Percentiles rank a stretch among this genome's conserved stretches.
These are phyloP conservation scores for Fistulinella staudtii DNA, from an alignment of 1,284 basidiomycete genomes.

Conservation along the genomic window DNA sequence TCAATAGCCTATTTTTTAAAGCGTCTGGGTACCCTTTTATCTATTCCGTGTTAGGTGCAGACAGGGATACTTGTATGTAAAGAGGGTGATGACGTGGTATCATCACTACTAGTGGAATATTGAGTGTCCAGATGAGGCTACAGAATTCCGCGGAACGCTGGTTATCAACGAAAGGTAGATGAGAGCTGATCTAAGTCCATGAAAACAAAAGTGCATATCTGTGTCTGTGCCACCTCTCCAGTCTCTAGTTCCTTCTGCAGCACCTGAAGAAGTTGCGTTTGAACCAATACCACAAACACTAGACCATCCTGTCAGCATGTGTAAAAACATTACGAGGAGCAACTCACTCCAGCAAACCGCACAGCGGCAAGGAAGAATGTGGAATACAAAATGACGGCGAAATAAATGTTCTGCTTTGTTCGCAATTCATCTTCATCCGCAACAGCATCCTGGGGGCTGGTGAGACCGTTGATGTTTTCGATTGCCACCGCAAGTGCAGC, in stretches of 20 bases:
- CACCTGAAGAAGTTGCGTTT: conserved; percentile 79
- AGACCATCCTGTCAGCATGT: conserved; percentile 14
- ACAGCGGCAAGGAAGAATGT: conserved; percentile 82
- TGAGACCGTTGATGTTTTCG: conserved; percentile 78
- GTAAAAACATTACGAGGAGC: not conserved
- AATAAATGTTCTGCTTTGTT: conserved; percentile 73
- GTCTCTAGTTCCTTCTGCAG: conserved; percentile 64
- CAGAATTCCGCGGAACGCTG: conserved; percentile 11
- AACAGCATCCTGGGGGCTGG: conserved; percentile 39
- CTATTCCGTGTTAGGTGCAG: conserved; percentile 22
- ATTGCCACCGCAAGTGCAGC: conserved; percentile 79
- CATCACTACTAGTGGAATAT: conserved; percentile 23
- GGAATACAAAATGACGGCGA: conserved; percentile 82
- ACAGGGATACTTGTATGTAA: conserved; percentile 18
- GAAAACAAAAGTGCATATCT: conserved; percentile 17
- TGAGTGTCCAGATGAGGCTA: conserved; percentile 21
- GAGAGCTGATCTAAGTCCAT: conserved; percentile 28
- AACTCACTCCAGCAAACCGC: conserved; percentile 78
- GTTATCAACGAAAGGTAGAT: conserved; percentile 35
- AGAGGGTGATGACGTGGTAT: conserved; percentile 7
- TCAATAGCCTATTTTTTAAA: conserved; percentile 3
- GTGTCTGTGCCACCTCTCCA: not conserved
- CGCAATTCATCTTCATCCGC: conserved; percentile 47
- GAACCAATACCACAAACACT: conserved; percentile 83
- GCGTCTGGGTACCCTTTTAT: conserved; percentile 22